A percentile compares a stretch with the other conserved stretches of the same genome.
Conservation (phyloP, 2,329 filamentous ascomycete genomes). For the Phialophora macrospora region DNA sequence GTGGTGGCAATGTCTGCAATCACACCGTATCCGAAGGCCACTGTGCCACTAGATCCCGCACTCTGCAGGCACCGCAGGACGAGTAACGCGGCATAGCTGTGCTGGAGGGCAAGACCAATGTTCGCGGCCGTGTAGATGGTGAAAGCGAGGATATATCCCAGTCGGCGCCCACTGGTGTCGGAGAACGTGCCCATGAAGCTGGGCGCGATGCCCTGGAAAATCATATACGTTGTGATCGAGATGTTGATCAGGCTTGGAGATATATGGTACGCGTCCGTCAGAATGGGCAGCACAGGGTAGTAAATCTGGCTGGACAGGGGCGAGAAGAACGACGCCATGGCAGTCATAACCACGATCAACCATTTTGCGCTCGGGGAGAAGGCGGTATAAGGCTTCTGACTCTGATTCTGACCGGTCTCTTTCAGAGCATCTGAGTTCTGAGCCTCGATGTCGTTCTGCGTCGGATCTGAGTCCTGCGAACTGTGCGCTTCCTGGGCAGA, state of each 20-base stretch:
- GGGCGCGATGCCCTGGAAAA: conserved; percentile 59
- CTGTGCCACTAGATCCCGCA: conserved; percentile 49
- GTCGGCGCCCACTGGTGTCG: conserved; percentile 56
- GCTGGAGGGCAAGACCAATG: conserved; percentile 48
- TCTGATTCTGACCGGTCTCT: neutral
- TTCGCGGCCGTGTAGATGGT: conserved; percentile 51
- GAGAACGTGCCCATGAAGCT: conserved; percentile 58
- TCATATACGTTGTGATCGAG: conserved; percentile 46
- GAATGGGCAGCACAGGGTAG: conserved; percentile 45
- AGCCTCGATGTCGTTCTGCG: conserved; percentile 11
- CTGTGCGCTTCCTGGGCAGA: neutral
- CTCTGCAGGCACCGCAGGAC: conserved; percentile 52
- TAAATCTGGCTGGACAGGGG: conserved; percentile 54
- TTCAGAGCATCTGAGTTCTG: conserved; percentile 2
- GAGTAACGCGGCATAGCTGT: conserved; percentile 47
- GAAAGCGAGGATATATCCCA: conserved; percentile 56
- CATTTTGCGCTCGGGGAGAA: conserved; percentile 46
- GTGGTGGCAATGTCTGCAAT: conserved; percentile 50
- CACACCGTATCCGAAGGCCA: conserved; percentile 49
- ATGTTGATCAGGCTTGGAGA: conserved; percentile 37
- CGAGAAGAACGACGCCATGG: conserved; percentile 55
- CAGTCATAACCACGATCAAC: conserved; percentile 49
- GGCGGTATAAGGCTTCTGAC: conserved; percentile 25
- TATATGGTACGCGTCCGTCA: conserved; percentile 13
- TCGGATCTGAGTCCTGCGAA: neutral